phyloP scores from a whole-genome alignment of 495 filamentous ascomycete species.

The Podospora pseudoanserina region DNA sequence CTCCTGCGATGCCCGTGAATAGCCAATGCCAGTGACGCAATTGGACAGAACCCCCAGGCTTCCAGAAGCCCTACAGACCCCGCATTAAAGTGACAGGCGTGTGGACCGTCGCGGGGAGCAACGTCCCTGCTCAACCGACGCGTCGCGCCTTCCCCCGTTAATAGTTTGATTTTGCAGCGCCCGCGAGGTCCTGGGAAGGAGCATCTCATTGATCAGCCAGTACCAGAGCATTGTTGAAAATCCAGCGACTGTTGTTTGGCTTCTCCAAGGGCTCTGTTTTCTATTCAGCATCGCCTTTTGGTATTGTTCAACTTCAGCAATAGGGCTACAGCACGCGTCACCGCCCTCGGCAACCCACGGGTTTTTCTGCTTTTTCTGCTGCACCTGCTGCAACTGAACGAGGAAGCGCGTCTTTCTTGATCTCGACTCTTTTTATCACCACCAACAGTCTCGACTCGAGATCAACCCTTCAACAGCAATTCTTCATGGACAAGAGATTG shows the following conservation, averaged over 20 bases:
- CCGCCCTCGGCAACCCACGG: constrained; percentile 6
- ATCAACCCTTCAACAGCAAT: background rate
- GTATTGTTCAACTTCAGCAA: background rate
- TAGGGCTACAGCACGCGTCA: constrained; percentile 12
- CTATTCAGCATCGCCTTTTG: constrained; percentile 6
- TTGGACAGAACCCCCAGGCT: background rate
- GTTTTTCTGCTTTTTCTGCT: constrained; percentile 8
- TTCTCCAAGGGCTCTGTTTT: background rate
- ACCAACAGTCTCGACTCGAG: background rate
- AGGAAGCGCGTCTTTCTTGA: background rate
- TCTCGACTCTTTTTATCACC: background rate
- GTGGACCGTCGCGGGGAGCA: constrained; percentile 32
- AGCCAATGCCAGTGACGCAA: background rate
- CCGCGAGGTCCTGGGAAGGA: background rate
- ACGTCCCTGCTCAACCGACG: constrained; percentile 22
- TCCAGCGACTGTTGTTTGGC: background rate
- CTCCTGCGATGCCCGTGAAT: background rate
- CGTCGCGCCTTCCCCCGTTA: constrained; percentile 23
- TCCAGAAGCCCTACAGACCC: constrained; percentile 8
- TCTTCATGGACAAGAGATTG: background rate
- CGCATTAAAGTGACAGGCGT: constrained; percentile 15
- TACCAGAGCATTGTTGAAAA: background rate
- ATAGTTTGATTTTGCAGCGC: background rate
- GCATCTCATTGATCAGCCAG: background rate
- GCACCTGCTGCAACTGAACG: background rate